Conservation (phyloP, 495 filamentous ascomycete genomes). For the Aspergillus diversus region DNA sequence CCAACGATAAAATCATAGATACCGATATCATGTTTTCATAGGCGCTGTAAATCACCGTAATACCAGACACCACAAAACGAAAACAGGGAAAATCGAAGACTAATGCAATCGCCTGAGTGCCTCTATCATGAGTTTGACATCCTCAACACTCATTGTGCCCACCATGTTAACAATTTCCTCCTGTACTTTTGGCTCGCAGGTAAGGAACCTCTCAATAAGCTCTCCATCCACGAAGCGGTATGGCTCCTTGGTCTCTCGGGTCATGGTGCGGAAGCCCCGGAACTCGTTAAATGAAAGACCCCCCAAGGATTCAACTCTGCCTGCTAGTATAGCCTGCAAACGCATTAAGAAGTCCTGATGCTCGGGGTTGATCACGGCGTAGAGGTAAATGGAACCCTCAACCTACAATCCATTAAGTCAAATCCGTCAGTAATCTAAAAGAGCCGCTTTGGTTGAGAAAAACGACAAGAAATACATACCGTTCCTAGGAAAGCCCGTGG, state of each 20-base stretch:
- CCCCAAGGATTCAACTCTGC: slow-evolving; percentile 67
- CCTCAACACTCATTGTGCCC: slow-evolving; percentile 62
- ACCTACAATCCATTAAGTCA: slow-evolving; percentile 53
- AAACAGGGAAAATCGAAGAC: neutral
- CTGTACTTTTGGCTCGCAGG: slow-evolving; percentile 65
- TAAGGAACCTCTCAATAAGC: slow-evolving; percentile 82
- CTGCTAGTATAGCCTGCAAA: slow-evolving; percentile 73
- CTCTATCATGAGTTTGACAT: slow-evolving; percentile 72
- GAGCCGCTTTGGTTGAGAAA: neutral
- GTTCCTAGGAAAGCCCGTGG: slow-evolving; percentile 90
- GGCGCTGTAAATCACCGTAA: neutral
- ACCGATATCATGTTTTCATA: neutral
- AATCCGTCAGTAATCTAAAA: neutral
- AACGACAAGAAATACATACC: slow-evolving; percentile 55
- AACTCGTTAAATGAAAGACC: slow-evolving; percentile 74
- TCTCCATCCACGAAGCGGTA: slow-evolving; percentile 92
- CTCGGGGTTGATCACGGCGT: slow-evolving; percentile 69
- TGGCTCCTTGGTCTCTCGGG: slow-evolving; percentile 73
- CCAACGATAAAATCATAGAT: neutral
- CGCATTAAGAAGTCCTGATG: slow-evolving; percentile 80
- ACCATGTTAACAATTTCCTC: slow-evolving; percentile 64
- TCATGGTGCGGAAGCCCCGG: slow-evolving; percentile 74
- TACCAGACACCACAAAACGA: neutral
- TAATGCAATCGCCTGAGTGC: slow-evolving; percentile 70
- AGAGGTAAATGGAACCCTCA: slow-evolving; percentile 90